Base-by-base conservation (phyloP, 2,329 filamentous ascomycete species). In the Verticillium tricorpus region DNA sequence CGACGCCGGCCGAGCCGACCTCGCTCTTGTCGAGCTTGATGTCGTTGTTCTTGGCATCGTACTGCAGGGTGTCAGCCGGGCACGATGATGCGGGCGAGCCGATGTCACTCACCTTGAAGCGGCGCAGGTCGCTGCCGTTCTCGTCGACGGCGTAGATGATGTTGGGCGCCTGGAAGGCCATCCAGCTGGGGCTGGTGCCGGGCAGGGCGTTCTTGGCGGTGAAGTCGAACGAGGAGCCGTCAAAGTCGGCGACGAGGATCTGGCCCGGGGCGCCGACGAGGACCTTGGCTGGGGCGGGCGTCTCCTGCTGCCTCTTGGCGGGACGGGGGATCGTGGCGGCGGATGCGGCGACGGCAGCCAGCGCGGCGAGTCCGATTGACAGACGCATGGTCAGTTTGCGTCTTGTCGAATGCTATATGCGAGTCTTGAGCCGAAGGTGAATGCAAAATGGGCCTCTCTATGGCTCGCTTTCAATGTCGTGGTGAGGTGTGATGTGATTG, bases 81-180 rank as follows among this genome's bases (percentile, higher is more conserved):
- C 28, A 28, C 28, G 28, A 28, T 28, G 28, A 31, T 1, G 22
- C 5, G 7, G 34, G 34, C 9, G 9, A 11, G 34, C 3, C 15
- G 59, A 66, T 35, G 59, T 5, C 15, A 60, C 67, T 35, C 60
- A 70, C 65, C 19, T 68, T 71, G 67, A 80, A 80, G 17, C 77
- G 67, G 62, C 75, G 74, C n/a, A 78, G 70, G 55, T 70, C 67
- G 58, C 70, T 69, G 65, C 73, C 72, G 65, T 76, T 77, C 74
- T 85, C 82, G 64, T 84, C 75, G 22, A 80, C 77, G 55, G 78
- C 78, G 62, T 81, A 83, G 54, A 84, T 62, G 5, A 71, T 67
- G 67, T 76, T 72, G 31, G 76, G 75, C 19, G 71, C 63, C 57
- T 73, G 74, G 68, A 76, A 77, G 45, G 74, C 70, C 70, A 84